These are phyloP conservation scores for Ceratocystis diversiconidia DNA, from an alignment of 2,329 filamentous ascomycete genomes.

Conservation along the genomic window DNA sequence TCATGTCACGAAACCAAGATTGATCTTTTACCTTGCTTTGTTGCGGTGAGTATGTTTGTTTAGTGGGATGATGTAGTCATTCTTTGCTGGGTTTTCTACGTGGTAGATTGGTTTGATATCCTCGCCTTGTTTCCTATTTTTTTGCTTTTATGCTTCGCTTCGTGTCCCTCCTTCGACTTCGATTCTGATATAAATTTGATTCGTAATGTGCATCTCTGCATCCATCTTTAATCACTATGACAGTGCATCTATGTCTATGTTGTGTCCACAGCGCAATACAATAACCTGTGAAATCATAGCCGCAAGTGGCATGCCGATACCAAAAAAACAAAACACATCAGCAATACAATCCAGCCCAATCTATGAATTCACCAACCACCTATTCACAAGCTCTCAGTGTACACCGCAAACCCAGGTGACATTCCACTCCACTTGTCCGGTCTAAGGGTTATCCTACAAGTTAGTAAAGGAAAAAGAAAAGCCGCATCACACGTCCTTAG, in stretches of 20 bases:
- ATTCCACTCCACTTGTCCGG: constrained; percentile 6
- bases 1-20: background rate
- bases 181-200: background rate
- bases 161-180: background rate
- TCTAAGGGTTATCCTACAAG: background rate
- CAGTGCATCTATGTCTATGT: background rate
- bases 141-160: background rate
- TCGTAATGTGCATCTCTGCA: background rate
- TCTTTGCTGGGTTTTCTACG: background rate
- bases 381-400: background rate
- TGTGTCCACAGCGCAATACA: background rate
- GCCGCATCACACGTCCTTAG: too few relatives aligned
- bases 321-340: background rate
- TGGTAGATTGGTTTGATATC: constrained; percentile 1
- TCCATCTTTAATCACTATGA: background rate
- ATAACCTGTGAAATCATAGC: background rate
- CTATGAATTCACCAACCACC: background rate
- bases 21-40: background rate
- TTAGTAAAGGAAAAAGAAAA: too few relatives aligned
- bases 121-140: background rate
- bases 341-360: background rate
- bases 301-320: background rate
- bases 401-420: constrained; percentile 5
- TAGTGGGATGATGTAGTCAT: background rate
- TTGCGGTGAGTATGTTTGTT: constrained; percentile 5